Conservation (phyloP, 1,139 yeast genomes). For the Hemisphaericaspora lyxosophila region DNA sequence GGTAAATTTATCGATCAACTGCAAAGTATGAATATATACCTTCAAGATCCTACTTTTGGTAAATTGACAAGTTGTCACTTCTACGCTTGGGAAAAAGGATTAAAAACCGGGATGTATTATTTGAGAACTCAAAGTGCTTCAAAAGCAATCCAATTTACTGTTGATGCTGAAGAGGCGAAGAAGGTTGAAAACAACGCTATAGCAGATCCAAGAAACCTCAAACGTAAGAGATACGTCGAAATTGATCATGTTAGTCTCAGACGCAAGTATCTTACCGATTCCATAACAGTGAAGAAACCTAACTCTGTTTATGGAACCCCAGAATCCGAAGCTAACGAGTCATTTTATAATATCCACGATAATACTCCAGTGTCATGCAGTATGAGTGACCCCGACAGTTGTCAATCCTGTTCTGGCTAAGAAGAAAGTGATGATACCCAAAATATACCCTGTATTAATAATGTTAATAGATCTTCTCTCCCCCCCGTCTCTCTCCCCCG, state of each 20-base stretch:
- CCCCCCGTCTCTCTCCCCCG: too few relatives aligned
- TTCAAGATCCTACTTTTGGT: conserved; percentile 87
- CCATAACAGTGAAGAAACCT: background rate
- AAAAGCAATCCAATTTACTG: conserved; percentile 89
- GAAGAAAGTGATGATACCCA: background rate
- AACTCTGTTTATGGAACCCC: conserved; percentile 13
- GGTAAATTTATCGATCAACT: conserved; percentile 93
- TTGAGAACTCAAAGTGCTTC: conserved; percentile 94
- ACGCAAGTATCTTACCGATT: background rate
- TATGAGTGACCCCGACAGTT: conserved; percentile 31
- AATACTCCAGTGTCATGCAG: conserved; percentile 41
- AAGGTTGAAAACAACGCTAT: conserved; percentile 19
- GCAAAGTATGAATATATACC: conserved; percentile 84
- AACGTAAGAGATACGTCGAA: conserved; percentile 22
- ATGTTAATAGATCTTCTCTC: background rate
- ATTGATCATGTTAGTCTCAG: conserved; percentile 9
- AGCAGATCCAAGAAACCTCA: conserved; percentile 13
- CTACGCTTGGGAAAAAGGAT: conserved; percentile 95
- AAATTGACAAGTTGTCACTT: conserved; percentile 97
- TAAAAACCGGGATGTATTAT: conserved; percentile 98
- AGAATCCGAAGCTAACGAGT: conserved; percentile 12
- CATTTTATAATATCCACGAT: conserved; percentile 29
- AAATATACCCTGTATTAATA: conserved; percentile 1
- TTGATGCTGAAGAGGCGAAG: conserved; percentile 43
- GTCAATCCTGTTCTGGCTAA: conserved; percentile 51